Evolutionary conservation across 140 eudicot genomes (phyloP).

Genomic region (Oenanthe javanica): DNA sequence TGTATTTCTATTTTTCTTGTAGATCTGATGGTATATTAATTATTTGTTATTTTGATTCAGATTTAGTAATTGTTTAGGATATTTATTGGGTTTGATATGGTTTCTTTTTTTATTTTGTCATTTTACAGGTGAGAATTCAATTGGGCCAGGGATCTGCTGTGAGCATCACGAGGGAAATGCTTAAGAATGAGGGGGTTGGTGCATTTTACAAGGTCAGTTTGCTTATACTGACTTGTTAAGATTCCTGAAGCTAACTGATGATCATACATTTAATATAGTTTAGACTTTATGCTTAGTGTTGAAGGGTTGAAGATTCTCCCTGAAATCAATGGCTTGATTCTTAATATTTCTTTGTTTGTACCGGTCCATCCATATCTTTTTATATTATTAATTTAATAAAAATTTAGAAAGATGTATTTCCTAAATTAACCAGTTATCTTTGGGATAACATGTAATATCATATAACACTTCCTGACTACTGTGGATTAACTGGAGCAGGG

Average conservation of each 20-base stretch:
- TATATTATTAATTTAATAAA: not conserved
- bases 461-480: not conserved
- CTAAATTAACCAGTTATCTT: not conserved
- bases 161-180: constrained; percentile 63
- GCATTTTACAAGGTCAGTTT: constrained; percentile 78
- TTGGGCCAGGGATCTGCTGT: constrained; percentile 91
- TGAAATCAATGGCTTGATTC: not conserved
- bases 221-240: not conserved
- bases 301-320: not conserved
- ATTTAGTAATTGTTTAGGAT: not conserved
- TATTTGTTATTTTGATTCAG: not conserved
- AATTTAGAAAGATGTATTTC: not conserved
- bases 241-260: not conserved
- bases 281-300: not conserved
- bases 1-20: not conserved
- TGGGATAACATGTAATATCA: too few relatives aligned
- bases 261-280: not conserved
- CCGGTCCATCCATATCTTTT: not conserved
- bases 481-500: constrained; percentile 45
- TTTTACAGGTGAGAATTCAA: constrained; percentile 73
- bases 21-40: not conserved
- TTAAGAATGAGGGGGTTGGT: constrained; percentile 75
- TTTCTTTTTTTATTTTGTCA: not conserved
- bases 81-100: not conserved
- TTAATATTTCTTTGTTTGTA: not conserved